Percentiles rank a stretch among this genome's conserved stretches.
Conservation (phyloP, 2,329 filamentous ascomycete genomes). For the Colletotrichum sp. region DNA sequence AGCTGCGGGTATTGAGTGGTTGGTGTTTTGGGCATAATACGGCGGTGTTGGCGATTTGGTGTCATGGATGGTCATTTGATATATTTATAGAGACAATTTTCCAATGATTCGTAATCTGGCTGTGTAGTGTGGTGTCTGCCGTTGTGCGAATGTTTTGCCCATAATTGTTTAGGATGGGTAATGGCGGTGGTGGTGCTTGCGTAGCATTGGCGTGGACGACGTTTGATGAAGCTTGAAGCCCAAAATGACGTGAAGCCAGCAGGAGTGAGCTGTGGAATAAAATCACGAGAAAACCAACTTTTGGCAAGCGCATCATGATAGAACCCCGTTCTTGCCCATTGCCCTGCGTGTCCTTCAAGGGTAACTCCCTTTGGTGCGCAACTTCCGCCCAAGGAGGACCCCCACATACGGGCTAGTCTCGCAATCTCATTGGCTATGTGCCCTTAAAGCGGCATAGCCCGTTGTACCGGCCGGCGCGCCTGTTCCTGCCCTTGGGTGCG, state of each 20-base stretch:
- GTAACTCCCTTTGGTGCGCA: background rate
- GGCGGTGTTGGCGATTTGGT: slow-evolving; percentile 18
- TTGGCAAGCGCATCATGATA: background rate
- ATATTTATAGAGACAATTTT: slow-evolving; percentile 6
- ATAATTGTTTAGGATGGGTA: background rate
- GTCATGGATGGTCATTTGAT: slow-evolving; percentile 15
- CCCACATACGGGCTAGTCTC: background rate
- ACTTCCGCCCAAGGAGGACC: background rate
- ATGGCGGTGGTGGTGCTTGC: background rate
- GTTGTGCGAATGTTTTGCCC: background rate
- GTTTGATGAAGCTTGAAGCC: background rate
- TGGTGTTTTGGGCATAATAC: slow-evolving; percentile 19
- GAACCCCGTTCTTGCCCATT: background rate
- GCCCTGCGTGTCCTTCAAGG: background rate
- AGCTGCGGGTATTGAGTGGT: background rate
- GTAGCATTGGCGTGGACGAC: background rate
- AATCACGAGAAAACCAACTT: background rate
- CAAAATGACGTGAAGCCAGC: background rate
- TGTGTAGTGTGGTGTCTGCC: background rate
- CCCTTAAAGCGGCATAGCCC: slow-evolving; percentile 1
- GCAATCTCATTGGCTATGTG: background rate
- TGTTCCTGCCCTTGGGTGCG: background rate
- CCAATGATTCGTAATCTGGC: background rate
- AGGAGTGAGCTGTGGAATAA: background rate
- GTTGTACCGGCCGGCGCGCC: background rate